Evolutionary conservation across 176 grass and related monocot genomes (phyloP).

Genomic region (Tillandsia fasciculata): DNA sequence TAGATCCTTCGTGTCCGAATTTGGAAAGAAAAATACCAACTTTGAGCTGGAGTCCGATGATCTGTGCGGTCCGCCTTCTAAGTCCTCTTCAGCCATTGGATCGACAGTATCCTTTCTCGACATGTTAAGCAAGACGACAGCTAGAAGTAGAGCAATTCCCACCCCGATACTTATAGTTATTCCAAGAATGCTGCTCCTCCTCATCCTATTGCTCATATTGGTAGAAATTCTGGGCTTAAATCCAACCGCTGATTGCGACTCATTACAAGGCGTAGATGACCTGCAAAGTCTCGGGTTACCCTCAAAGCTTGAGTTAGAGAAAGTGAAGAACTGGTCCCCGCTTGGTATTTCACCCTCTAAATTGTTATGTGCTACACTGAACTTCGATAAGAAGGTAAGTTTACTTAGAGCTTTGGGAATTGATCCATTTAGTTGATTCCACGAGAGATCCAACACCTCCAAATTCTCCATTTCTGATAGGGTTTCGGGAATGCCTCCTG

Average conservation of each 20-base stretch:
- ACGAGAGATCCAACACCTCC: slow-evolving; percentile 85
- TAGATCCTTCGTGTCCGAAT: slow-evolving; percentile 61
- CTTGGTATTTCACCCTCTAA: slow-evolving; percentile 53
- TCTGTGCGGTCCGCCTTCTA: slow-evolving; percentile 25
- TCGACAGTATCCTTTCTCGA: slow-evolving; percentile 40
- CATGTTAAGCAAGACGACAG: slow-evolving; percentile 67
- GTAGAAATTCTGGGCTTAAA: slow-evolving; percentile 13
- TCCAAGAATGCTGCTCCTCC: slow-evolving; percentile 64
- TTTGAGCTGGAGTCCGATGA: slow-evolving; percentile 52
- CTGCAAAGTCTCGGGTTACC: slow-evolving; percentile 70
- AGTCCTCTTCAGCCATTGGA: slow-evolving; percentile 37
- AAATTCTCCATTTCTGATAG: slow-evolving; percentile 80
- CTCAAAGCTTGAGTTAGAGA: slow-evolving; percentile 85
- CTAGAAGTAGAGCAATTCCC: slow-evolving; percentile 50
- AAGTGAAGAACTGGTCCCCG: slow-evolving; percentile 82
- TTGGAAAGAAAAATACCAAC: slow-evolving; percentile 74
- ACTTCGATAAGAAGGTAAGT: slow-evolving; percentile 93
- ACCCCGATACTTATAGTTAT: slow-evolving; percentile 58
- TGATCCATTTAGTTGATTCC: slow-evolving; percentile 64
- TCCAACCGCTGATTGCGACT: slow-evolving; percentile 18
- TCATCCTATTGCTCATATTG: slow-evolving; percentile 23
- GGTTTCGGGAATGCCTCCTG: slow-evolving; percentile 57
- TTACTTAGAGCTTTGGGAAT: slow-evolving; percentile 64
- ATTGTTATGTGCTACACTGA: slow-evolving; percentile 80
- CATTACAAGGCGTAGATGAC: slow-evolving; percentile 39